These are phyloP conservation scores for Calonectria honghensis DNA, from an alignment of 2,329 filamentous ascomycete genomes.

Conservation along the genomic window DNA sequence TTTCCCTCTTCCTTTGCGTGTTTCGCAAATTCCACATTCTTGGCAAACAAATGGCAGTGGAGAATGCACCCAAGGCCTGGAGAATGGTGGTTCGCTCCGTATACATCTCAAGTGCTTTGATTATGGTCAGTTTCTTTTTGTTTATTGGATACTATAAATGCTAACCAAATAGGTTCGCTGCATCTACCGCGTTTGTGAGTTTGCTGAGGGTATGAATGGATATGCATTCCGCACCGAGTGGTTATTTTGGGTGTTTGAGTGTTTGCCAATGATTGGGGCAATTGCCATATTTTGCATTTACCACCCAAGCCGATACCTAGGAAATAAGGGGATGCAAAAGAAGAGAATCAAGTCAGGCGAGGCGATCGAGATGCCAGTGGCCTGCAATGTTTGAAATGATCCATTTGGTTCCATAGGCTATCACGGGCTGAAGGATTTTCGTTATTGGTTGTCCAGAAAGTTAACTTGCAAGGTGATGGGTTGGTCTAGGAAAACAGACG, in stretches of 20 bases:
- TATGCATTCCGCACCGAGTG: constrained; percentile 72
- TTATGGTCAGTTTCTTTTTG: constrained; percentile 62
- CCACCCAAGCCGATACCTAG: constrained; percentile 66
- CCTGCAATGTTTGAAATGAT: neutral
- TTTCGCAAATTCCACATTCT: constrained; percentile 62
- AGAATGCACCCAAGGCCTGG: constrained; percentile 60
- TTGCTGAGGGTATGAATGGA: constrained; percentile 69
- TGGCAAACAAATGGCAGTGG: constrained; percentile 48
- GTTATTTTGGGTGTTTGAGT: constrained; percentile 72
- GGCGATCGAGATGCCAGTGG: constrained; percentile 36
- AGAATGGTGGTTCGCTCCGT: constrained; percentile 63
- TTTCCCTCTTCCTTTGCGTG: constrained; percentile 63
- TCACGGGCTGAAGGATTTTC: neutral
- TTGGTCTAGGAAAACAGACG: neutral
- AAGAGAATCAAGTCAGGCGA: constrained; percentile 34
- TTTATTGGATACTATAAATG: neutral
- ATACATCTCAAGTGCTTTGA: constrained; percentile 65
- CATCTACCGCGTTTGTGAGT: constrained; percentile 73
- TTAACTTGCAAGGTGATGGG: neutral
- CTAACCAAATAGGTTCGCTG: constrained; percentile 64
- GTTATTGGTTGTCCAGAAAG: neutral
- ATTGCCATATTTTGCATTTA: constrained; percentile 69
- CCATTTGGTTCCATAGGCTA: neutral
- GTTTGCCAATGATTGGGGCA: constrained; percentile 67
- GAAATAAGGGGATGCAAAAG: constrained; percentile 37